phyloP scores from a whole-genome alignment of 805 yeast species.

The Grigorovia yakushimaensis region DNA sequence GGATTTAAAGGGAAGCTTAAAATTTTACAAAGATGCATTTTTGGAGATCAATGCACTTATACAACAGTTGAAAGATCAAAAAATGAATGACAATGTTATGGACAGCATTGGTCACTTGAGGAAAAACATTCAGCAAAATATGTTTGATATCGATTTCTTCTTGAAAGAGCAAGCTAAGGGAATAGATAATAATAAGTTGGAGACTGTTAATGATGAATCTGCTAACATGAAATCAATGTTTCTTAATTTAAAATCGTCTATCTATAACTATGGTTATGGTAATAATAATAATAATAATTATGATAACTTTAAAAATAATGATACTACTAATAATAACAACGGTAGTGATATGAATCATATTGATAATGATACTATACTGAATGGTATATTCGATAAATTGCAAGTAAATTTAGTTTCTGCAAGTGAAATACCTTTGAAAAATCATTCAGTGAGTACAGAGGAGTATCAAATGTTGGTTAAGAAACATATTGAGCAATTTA shows the following conservation, averaged over 20 bases:
- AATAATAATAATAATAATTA: background rate
- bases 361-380: conserved; percentile 13
- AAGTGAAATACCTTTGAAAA: conserved; percentile 1
- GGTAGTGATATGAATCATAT: conserved; percentile 5
- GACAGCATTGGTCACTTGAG: conserved; percentile 20
- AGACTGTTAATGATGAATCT: background rate
- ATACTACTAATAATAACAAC: conserved; percentile 2
- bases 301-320: background rate
- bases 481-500: conserved; percentile 18
- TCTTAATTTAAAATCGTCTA: conserved; percentile 9
- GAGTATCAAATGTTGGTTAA: background rate
- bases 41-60: conserved; percentile 6
- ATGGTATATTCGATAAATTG: conserved; percentile 12
- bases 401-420: conserved; percentile 9
- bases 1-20: conserved; percentile 22
- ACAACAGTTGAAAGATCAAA: conserved; percentile 4
- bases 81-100: conserved; percentile 20
- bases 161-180: conserved; percentile 6
- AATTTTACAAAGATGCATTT: conserved; percentile 4
- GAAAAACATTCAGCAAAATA: conserved; percentile 27
- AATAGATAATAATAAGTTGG: background rate
- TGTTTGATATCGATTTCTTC: conserved; percentile 23
- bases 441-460: background rate
- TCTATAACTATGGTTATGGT: conserved; percentile 3
- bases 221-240: conserved; percentile 5